Evolutionary conservation across 306 rosid genomes (phyloP).

Genomic region (Ormosia semicastrata): DNA sequence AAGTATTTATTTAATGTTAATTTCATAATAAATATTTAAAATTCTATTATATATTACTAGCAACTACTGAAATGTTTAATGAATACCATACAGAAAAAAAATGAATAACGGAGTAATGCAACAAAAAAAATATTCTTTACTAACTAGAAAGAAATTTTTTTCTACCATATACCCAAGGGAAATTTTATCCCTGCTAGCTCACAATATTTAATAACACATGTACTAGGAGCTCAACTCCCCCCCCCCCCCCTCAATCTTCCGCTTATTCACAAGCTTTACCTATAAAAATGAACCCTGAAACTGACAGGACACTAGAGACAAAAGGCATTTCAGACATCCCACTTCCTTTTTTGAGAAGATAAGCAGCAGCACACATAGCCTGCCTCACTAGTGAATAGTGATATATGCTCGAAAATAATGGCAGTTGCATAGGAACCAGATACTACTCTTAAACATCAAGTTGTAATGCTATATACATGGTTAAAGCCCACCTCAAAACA

Average conservation of each 20-base stretch:
- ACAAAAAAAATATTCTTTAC: no score
- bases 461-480: not conserved
- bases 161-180: no score
- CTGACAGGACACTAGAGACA: not conserved
- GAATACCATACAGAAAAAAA: no score
- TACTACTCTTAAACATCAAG: not conserved
- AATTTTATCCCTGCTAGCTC: no score
- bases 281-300: not conserved
- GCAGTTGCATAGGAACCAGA: not conserved
- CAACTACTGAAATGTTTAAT: no score
- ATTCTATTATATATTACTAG: no score
- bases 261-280: not conserved
- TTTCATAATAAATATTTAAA: no score
- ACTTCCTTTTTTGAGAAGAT: not conserved
- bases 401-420: not conserved
- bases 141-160: no score
- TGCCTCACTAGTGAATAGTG: not conserved
- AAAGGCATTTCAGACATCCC: not conserved
- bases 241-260: not conserved
- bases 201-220: no score
- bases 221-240: no score
- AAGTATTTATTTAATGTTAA: no score
- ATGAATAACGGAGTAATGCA: no score
- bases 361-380: not conserved
- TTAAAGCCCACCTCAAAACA: slow-evolving; percentile 17